These are phyloP conservation scores for Pisolithus marmoratus DNA, from an alignment of 768 basidiomycete genomes.

Conservation along the genomic window DNA sequence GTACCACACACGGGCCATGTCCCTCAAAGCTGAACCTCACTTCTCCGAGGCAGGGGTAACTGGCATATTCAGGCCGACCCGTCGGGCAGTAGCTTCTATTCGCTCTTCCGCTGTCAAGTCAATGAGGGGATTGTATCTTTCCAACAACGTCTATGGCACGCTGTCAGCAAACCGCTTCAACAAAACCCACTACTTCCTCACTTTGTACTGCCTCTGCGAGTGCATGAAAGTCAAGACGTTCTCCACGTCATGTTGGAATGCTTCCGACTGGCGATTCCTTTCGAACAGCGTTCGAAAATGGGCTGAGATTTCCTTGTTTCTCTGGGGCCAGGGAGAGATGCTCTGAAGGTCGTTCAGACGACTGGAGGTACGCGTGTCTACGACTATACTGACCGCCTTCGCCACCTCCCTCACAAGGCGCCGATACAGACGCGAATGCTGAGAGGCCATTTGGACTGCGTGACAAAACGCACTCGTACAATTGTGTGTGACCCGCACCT, in stretches of 20 bases:
- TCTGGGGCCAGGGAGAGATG: constrained; percentile 26
- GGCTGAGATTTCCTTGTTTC: constrained; percentile 39
- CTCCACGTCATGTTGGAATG: constrained; percentile 44
- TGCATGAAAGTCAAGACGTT: constrained; percentile 62
- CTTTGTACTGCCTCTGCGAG: constrained; percentile 75
- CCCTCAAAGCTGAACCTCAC: not conserved
- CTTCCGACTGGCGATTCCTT: constrained; percentile 24
- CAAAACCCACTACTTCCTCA: constrained; percentile 22
- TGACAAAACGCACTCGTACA: too few species aligned
- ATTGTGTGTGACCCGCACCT: not conserved
- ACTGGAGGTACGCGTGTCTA: not conserved
- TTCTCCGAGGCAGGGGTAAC: constrained; percentile 23
- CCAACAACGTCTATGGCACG: constrained; percentile 56
- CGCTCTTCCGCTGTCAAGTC: constrained; percentile 78
- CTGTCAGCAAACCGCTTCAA: not conserved
- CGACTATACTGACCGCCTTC: constrained; percentile 15
- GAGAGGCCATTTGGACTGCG: constrained; percentile 12
- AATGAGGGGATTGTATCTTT: constrained; percentile 81
- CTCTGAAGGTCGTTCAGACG: constrained; percentile 27
- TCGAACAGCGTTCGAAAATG: constrained; percentile 55
- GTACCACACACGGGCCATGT: too few species aligned
- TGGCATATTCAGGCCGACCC: constrained; percentile 88
- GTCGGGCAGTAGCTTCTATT: constrained; percentile 75
- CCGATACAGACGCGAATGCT: constrained; percentile 20
- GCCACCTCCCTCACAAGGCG: constrained; percentile 25